These are phyloP conservation scores for Hygrocybe coccinea DNA, from an alignment of 768 basidiomycete species.

Conservation along the genomic window DNA sequence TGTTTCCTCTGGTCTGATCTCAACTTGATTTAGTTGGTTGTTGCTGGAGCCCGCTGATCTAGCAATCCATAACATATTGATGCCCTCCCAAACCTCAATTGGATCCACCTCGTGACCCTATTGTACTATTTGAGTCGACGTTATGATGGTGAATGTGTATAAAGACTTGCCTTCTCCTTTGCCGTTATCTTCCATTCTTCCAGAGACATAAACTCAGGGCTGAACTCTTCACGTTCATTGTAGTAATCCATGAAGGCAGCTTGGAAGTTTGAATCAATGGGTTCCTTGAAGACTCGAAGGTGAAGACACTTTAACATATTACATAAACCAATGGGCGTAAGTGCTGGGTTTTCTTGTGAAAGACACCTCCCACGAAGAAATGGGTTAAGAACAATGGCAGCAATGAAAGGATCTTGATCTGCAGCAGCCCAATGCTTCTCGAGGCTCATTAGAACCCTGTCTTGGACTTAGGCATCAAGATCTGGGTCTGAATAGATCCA, in stretches of 20 bases:
- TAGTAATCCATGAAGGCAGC: conserved; percentile 1
- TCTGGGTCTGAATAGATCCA: conserved; percentile 12
- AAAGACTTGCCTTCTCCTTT: conserved; percentile 12
- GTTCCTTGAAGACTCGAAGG: conserved; percentile 8
- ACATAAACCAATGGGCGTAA: conserved; percentile 3
- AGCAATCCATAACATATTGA: too few relatives aligned
- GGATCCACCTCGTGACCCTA: conserved; percentile 5
- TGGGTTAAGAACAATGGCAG: conserved; percentile 26
- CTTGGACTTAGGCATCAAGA: conserved; percentile 17
- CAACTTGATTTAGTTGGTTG: too few relatives aligned
- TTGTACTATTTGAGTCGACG: not conserved
- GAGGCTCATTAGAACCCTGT: conserved; percentile 12
- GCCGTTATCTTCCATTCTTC: conserved; percentile 1
- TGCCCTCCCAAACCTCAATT: not conserved
- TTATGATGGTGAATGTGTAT: not conserved
- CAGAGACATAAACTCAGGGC: conserved; percentile 4
- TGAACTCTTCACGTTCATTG: conserved; percentile 9
- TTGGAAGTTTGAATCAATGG: conserved; percentile 6
- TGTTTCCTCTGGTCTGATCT: too few relatives aligned
- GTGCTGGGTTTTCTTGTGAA: not conserved
- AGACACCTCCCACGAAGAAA: conserved; percentile 10
- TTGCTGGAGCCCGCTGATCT: too few relatives aligned
- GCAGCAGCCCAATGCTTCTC: conserved; percentile 24
- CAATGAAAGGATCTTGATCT: conserved; percentile 31
- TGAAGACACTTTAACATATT: conserved; percentile 7